Evolutionary conservation across 176 grass and related monocot species (phyloP), one percentile per base, ranked within the genome.

Genomic region (Raddia guianensis): DNA sequence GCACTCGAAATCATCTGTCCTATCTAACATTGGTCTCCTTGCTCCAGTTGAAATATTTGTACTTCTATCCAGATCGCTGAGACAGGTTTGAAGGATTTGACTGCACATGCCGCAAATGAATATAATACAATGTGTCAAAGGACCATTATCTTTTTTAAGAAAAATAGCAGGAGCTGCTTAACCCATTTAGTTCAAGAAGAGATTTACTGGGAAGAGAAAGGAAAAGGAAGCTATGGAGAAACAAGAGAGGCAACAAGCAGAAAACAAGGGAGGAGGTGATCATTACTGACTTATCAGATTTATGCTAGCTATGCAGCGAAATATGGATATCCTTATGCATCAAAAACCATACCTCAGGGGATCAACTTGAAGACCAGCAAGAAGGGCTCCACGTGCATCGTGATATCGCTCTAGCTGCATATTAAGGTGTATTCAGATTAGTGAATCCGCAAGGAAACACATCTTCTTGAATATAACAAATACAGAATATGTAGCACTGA

Each of bases 1-100:
- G 81, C 96, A 99, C 73, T 99, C 89, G 61, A 99, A 99, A 89
- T 95, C 96, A 90, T 95, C 90, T 46, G 84, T 84, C 75, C 86
- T 90, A 18, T 91, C 88, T 82, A 88, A 80, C 70, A 84, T 91
- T 82, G 75, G 78, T 19, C 76, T 73, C 80, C 81, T 93, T 58
- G 75, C 80, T 69, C 87, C 83, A 69, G 87, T 69, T 84, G 88
- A 78, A 76, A 86, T 83, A 84, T 82, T 87, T 83, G 80, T 73
- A 74, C 69, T 84, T 75, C 72, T 90, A 74, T 93, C 88, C 68
- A 99, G 77, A 78, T 99, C 80, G 63, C 67, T 72, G 82, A 99
- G 79, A 76, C 86, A 99, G 11, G 67, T 86, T 83, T 88, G 92
- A 19, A 99, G 89, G 63, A 86, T 73, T 81, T 77, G 74, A 85